phyloP scores from a whole-genome alignment of 2,329 filamentous ascomycete genomes.

The Neofusicoccum umdonicola region DNA sequence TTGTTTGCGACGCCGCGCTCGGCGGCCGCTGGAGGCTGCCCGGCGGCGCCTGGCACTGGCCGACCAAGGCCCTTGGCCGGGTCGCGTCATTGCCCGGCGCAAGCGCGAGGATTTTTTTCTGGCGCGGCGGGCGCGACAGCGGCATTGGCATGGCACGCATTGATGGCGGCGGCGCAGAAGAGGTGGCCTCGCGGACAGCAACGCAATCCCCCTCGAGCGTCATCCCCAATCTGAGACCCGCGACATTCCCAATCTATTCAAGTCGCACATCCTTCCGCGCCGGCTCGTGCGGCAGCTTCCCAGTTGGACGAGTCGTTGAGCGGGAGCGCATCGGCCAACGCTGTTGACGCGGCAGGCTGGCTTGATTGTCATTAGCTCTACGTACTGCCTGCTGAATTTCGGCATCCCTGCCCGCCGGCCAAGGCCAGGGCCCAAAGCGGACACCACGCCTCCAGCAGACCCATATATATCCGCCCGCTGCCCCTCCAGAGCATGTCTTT shows the following conservation, averaged over 20 bases:
- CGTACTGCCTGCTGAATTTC: conserved; percentile 15
- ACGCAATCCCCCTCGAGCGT: neutral
- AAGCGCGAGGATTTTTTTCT: neutral
- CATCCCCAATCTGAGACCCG: neutral
- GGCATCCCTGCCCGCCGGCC: conserved; percentile 15
- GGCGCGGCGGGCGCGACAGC: conserved; percentile 4
- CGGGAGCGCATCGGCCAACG: conserved; percentile 8
- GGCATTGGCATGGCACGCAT: neutral
- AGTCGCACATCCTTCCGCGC: conserved; percentile 8
- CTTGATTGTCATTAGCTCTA: conserved; percentile 18
- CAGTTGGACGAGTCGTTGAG: neutral
- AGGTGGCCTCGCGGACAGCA: neutral
- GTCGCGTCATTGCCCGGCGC: too few species aligned
- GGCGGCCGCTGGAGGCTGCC: too few species aligned
- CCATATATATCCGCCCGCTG: conserved; percentile 16
- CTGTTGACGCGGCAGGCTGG: conserved; percentile 15
- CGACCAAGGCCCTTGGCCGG: conserved; percentile 1
- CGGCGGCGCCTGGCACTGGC: neutral
- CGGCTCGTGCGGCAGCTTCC: neutral
- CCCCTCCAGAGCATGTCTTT: conserved; percentile 5
- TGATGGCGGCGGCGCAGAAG: neutral
- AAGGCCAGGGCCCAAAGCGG: neutral
- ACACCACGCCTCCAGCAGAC: conserved; percentile 5
- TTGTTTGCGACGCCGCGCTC: neutral
- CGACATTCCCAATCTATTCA: conserved; percentile 8